A percentile compares a stretch with the other conserved stretches of the same genome.
Conservation (phyloP, 1,284 basidiomycete species). For the Vanrija sp. region DNA sequence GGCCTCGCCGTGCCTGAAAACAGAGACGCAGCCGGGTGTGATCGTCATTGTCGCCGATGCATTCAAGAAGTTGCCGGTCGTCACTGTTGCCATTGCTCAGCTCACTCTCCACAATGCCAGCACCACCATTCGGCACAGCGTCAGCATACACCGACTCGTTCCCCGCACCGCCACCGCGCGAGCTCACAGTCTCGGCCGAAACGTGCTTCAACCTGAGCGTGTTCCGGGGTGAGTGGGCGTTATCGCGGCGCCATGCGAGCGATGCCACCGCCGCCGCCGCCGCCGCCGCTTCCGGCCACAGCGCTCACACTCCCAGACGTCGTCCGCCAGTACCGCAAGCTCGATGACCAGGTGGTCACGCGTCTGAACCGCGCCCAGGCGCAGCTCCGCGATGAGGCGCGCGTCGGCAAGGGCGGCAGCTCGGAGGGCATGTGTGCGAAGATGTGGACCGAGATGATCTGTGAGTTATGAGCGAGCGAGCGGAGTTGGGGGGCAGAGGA, state of each 20-base stretch:
- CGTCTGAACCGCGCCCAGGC: conserved; percentile 77
- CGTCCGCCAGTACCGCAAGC: conserved; percentile 73
- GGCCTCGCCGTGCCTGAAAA: not conserved
- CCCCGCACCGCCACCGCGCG: conserved; percentile 38
- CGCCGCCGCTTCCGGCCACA: no score
- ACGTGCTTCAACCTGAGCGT: conserved; percentile 71
- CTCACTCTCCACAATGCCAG: conserved; percentile 17
- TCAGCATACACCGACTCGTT: conserved; percentile 48
- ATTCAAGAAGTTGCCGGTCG: no score
- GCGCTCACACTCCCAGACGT: conserved; percentile 57
- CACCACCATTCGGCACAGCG: conserved; percentile 43
- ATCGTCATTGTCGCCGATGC: not conserved
- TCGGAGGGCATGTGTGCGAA: conserved; percentile 64
- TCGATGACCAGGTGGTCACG: conserved; percentile 78
- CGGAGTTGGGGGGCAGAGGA: not conserved
- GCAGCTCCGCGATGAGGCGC: conserved; percentile 61
- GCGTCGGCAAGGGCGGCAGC: conserved; percentile 36
- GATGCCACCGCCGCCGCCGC: not conserved
- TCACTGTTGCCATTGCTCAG: not conserved
- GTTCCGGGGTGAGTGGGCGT: conserved; percentile 66
- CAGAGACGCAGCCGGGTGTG: not conserved
- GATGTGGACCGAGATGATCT: conserved; percentile 76
- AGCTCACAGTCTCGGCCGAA: conserved; percentile 41
- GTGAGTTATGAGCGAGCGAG: conserved; percentile 51
- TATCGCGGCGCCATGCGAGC: no score